A percentile compares a stretch with the other conserved stretches of the same genome.
Evolutionary conservation across 768 basidiomycete species (phyloP).

Genomic region (Termitomyces sp.): DNA sequence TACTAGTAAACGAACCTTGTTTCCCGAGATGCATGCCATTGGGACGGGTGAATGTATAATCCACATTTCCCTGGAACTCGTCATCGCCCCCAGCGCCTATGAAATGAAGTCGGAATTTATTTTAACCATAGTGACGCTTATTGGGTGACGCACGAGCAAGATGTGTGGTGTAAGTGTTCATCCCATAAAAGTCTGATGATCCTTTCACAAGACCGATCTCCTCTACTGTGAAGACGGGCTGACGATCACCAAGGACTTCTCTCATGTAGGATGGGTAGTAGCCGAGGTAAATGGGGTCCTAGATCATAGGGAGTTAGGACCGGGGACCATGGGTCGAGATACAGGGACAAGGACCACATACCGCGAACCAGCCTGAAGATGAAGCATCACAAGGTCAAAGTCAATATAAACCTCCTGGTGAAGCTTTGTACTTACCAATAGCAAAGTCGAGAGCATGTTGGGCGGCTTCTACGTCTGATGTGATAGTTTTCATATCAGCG

Average conservation of each 20-base stretch:
- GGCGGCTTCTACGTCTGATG: constrained; percentile 57
- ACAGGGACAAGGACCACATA: constrained; percentile 21
- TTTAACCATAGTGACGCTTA: background rate
- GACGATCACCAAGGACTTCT: constrained; percentile 49
- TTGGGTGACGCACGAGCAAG: constrained; percentile 39
- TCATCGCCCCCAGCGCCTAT: constrained; percentile 58
- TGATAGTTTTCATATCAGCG: background rate
- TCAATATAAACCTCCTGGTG: background rate
- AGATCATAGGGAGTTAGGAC: constrained; percentile 6
- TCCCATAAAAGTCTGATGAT: constrained; percentile 67
- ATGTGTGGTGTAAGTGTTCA: constrained; percentile 70
- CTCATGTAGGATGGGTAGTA: constrained; percentile 58
- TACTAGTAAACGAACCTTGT: constrained; percentile 34
- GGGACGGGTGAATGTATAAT: constrained; percentile 55
- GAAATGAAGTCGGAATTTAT: no score
- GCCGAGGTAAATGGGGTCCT: constrained; percentile 71
- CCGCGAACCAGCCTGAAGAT: constrained; percentile 53
- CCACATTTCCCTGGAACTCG: constrained; percentile 57
- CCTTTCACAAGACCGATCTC: constrained; percentile 53
- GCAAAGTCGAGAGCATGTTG: constrained; percentile 70
- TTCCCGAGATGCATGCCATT: constrained; percentile 61
- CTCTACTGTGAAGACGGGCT: constrained; percentile 51
- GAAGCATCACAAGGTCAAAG: constrained; percentile 17
- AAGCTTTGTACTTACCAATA: constrained; percentile 40
- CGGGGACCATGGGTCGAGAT: background rate